These are phyloP conservation scores for Thoreauomyces humboldtii DNA, from an alignment of 192 early-diverging fungal genomes.

Conservation along the genomic window DNA sequence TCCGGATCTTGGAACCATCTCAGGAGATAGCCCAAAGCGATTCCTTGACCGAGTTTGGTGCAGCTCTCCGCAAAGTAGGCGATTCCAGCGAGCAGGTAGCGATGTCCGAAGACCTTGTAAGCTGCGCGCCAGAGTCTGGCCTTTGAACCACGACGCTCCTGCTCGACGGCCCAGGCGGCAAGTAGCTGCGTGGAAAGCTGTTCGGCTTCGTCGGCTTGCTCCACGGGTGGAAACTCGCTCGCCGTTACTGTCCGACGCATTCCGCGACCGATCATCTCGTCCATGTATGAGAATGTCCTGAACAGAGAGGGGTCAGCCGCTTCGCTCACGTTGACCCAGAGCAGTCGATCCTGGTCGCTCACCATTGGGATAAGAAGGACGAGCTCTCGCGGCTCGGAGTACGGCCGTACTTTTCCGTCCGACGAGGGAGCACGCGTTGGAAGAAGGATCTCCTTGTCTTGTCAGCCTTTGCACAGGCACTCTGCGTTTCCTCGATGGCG, in stretches of 20 bases:
- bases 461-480: background rate
- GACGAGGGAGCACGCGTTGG: background rate
- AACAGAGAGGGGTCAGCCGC: too few relatives aligned
- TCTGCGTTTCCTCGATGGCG: background rate
- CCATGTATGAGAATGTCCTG: constrained; percentile 41
- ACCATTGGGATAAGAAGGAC: constrained; percentile 1
- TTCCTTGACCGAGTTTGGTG: constrained; percentile 37
- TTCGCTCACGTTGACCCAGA: too few relatives aligned
- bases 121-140: constrained; percentile 31
- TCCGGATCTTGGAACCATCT: constrained; percentile 46
- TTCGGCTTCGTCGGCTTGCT: constrained; percentile 34
- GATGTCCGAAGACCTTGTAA: constrained; percentile 31
- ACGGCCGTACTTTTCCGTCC: background rate
- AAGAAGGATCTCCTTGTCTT: background rate
- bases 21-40: constrained; percentile 40
- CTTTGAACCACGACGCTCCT: background rate
- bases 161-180: constrained; percentile 31
- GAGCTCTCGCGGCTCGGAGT: background rate
- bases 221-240: constrained; percentile 35
- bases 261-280: constrained; percentile 36
- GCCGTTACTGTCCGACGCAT: constrained; percentile 20
- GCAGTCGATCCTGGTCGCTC: too few relatives aligned
- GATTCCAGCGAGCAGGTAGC: constrained; percentile 24
- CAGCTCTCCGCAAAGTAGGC: constrained; percentile 34
- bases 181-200: constrained; percentile 28